Percentiles rank a stretch among this genome's conserved stretches.
Evolutionary conservation across 352 stramenopile genomes (phyloP).

Genomic region (Phytophthora colocasiae): DNA sequence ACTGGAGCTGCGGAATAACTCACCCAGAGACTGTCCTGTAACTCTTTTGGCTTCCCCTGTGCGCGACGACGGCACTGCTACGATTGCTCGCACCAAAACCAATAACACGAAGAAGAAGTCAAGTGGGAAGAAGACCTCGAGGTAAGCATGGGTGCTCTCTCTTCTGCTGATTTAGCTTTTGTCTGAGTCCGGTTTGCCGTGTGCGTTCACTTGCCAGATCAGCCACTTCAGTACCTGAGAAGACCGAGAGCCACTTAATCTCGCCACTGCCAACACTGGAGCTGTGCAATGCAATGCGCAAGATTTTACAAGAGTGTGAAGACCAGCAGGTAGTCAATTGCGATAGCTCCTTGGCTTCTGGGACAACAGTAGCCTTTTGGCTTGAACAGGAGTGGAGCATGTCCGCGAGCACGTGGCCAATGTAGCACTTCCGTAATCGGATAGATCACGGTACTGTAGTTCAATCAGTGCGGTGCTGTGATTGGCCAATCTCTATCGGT

Average conservation of each 20-base stretch:
- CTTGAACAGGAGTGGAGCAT: background rate
- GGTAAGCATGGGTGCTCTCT: conserved; percentile 25
- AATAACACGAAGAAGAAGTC: conserved; percentile 26
- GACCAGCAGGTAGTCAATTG: background rate
- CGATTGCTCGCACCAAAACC: conserved; percentile 5
- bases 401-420: background rate
- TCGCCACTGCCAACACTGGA: conserved; percentile 31
- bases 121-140: conserved; percentile 21
- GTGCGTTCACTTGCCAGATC: conserved; percentile 24
- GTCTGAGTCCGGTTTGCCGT: conserved; percentile 12
- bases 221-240: conserved; percentile 11
- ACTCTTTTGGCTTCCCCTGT: conserved; percentile 32
- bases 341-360: conserved; percentile 5
- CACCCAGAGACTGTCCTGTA: conserved; percentile 27
- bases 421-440: conserved; percentile 15
- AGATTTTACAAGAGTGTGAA: conserved; percentile 9
- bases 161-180: background rate
- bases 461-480: conserved; percentile 14
- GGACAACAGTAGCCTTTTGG: conserved; percentile 14
- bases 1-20: conserved; percentile 31
- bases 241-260: background rate
- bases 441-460: conserved; percentile 5
- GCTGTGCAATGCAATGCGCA: conserved; percentile 27
- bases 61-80: conserved; percentile 24
- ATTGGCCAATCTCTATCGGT: conserved; percentile 1